Evolutionary conservation across 2,329 filamentous ascomycete species (phyloP), one percentile per base, ranked within the genome.

Genomic region (Alternaria sp.): DNA sequence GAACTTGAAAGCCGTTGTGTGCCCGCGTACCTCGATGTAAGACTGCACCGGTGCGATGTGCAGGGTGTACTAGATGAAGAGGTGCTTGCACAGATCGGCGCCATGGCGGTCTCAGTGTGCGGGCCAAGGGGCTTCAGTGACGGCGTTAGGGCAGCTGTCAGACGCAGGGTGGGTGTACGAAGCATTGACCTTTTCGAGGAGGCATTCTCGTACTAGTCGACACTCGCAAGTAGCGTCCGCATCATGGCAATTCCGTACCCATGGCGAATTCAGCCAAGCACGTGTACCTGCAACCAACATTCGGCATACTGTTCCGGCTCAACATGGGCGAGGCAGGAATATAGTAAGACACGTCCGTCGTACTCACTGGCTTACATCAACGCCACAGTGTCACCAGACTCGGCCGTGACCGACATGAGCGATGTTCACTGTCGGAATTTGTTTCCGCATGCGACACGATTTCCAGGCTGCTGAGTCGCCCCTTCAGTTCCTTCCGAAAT

Each of bases 91-190:
- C 91, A 95, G 78, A 82, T 91, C 55, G 95, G 94, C 5, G 92
- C 93, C 49, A 95, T 97, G 91, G 91, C 87, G 9, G 93, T 97
- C 32, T 90, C 90, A 10, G 90, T 93, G 2, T 93, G 91, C 74
- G 91, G 91, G 2, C 89, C 89, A 5, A 91, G 90, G 50, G 85
- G 87, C 13, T 83, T 93, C 57, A 90, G 87, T 66, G 91, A 93
- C 69, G 90, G 92, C 78, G 90, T 93, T 23, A 83, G 91, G 54
- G 82, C 83, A 54, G 89, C 88, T 15, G 88, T 90, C 44, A 84
- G 91, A 61, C 83, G 82, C 44, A 84, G 87, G 68, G 88, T 91
- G 72, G 84, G 88, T 66, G 78, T 84, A 52, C 87, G 86, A 55
- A 86, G 86, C 63, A 87, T 93, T 61, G 91, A 93, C 73, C 92